Percentiles rank a stretch among this genome's conserved stretches.
phyloP scores from a whole-genome alignment of 1,139 yeast species.

The Meyerozyma smithsonii region DNA sequence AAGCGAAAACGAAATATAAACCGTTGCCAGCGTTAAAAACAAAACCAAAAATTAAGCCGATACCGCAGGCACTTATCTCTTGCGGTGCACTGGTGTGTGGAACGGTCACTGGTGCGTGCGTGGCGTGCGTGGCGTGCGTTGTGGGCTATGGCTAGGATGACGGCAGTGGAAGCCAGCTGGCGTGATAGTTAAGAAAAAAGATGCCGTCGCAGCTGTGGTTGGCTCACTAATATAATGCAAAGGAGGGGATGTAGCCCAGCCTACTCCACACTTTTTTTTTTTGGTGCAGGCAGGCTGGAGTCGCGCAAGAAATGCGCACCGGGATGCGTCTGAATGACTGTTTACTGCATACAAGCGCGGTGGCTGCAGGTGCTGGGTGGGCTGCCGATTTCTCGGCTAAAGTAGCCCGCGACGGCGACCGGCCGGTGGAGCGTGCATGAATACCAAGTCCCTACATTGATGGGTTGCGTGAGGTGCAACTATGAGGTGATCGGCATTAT shows the following conservation, averaged over 20 bases:
- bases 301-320: constrained; percentile 2
- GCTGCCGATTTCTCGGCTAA: neutral
- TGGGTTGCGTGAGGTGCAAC: neutral
- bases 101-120: too few species aligned
- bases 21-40: too few species aligned
- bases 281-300: neutral
- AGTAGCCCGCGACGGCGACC: neutral
- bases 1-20: too few species aligned
- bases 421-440: too few species aligned
- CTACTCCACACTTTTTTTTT: constrained; percentile 3
- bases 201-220: neutral
- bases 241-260: neutral
- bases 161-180: too few species aligned
- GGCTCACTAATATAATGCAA: neutral
- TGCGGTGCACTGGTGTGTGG: too few species aligned
- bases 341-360: neutral
- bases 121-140: too few species aligned
- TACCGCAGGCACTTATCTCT: too few species aligned
- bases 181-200: too few species aligned
- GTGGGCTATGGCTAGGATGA: too few species aligned
- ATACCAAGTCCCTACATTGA: neutral
- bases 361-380: neutral
- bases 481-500: neutral
- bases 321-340: constrained; percentile 1
- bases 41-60: too few species aligned